Conservation (phyloP, 768 basidiomycete species). For the Symmetrospora coprosmae region DNA sequence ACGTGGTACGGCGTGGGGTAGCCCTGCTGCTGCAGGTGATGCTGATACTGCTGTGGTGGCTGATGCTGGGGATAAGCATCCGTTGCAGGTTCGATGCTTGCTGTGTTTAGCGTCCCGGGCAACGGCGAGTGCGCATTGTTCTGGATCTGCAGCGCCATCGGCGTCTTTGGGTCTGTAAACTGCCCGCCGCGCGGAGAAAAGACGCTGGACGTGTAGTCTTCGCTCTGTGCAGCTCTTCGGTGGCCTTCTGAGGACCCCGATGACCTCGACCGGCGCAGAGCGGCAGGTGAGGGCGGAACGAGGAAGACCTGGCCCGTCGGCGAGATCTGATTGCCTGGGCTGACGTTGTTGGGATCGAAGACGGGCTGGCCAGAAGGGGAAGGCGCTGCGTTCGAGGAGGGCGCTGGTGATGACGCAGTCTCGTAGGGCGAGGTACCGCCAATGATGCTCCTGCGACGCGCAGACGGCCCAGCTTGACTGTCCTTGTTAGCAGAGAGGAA, state of each 20-base stretch:
- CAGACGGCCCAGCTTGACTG: conserved; percentile 14
- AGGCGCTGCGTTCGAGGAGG: no score
- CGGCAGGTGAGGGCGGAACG: conserved; percentile 7
- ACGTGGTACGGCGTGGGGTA: no score
- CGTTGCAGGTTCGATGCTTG: no score
- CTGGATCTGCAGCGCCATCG: not conserved
- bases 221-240: not conserved
- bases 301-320: not conserved
- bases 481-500: no score
- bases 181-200: not conserved
- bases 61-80: no score
- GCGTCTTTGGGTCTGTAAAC: not conserved
- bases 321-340: not conserved
- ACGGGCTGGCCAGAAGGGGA: no score
- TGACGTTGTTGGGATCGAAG: no score
- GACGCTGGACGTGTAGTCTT: conserved; percentile 1
- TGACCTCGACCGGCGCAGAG: not conserved
- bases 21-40: not conserved
- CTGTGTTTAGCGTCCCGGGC: no score
- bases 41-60: not conserved
- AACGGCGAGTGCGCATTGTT: no score
- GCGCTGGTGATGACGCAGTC: no score
- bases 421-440: conserved; percentile 3
- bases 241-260: not conserved
- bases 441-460: not conserved